Evolutionary conservation across 2,329 filamentous ascomycete genomes (phyloP).

Genomic region (Paracoccidioides lutzii): DNA sequence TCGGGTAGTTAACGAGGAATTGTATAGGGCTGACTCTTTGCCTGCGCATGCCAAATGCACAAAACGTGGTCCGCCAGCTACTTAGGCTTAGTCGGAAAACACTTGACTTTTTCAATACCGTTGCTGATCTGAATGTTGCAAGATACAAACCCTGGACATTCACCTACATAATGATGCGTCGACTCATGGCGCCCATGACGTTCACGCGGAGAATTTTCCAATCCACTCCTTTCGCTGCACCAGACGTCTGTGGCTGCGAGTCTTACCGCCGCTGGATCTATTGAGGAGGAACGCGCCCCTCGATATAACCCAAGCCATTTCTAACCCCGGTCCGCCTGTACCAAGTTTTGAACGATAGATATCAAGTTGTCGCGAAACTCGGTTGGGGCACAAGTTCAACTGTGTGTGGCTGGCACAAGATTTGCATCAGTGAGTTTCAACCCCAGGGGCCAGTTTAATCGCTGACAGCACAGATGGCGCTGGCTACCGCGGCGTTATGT

Average conservation of each 20-base stretch:
- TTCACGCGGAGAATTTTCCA: not conserved
- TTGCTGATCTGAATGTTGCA: conserved; percentile 3
- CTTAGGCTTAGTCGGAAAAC: no score
- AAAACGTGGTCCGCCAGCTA: no score
- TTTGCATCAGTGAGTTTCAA: not conserved
- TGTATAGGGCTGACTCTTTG: no score
- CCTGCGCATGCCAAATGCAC: no score
- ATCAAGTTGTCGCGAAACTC: conserved; percentile 12
- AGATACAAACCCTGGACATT: not conserved
- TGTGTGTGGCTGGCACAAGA: conserved; percentile 10
- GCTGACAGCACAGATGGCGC: conserved; percentile 12
- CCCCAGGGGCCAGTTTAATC: not conserved
- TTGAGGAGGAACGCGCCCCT: conserved; percentile 5
- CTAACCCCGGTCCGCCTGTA: not conserved
- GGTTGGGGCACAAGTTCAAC: conserved; percentile 12
- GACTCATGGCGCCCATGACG: not conserved
- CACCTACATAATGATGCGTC: not conserved
- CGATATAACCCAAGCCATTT: conserved; percentile 2
- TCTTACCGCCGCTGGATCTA: not conserved
- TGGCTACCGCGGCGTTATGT: conserved; percentile 20
- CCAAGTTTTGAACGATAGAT: conserved; percentile 1
- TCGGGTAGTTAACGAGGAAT: no score
- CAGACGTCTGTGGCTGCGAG: not conserved
- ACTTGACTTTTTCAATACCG: not conserved
- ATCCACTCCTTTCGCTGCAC: conserved; percentile 1